Conservation (phyloP, 2,329 filamentous ascomycete genomes). For the Phialemonium atrogriseum region DNA sequence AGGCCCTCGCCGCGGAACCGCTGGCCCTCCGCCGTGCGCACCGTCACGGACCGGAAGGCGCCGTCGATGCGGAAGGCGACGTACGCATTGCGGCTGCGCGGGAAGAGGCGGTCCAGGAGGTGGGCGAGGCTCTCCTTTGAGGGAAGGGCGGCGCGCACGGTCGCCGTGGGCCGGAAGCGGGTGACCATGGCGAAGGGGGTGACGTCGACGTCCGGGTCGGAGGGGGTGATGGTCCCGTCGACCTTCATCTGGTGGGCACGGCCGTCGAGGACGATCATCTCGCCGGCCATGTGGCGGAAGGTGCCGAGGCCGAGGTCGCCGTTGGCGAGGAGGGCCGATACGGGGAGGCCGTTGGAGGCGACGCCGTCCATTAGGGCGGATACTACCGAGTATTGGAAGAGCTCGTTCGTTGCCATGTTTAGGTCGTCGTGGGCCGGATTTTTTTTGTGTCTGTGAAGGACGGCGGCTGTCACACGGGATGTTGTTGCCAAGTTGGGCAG, state of each 20-base stretch:
- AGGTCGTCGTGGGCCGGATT: too few species aligned
- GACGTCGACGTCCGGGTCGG: slow-evolving; percentile 12
- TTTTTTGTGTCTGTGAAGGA: too few species aligned
- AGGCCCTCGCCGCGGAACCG: slow-evolving; percentile 17
- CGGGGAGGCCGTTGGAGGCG: slow-evolving; percentile 20
- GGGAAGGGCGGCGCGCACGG: slow-evolving; percentile 10
- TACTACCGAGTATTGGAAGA: slow-evolving; percentile 26
- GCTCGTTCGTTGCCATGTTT: slow-evolving; percentile 22
- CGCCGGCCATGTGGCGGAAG: slow-evolving; percentile 23
- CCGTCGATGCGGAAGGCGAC: slow-evolving; percentile 21
- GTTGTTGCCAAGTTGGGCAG: too few species aligned
- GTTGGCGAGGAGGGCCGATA: slow-evolving; percentile 18
- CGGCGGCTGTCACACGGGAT: too few species aligned
- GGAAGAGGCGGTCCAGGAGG: slow-evolving; percentile 15
- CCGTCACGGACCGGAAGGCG: slow-evolving; percentile 17
- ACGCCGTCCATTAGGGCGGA: slow-evolving; percentile 26
- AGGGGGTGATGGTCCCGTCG: slow-evolving; percentile 19
- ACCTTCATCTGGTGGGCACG: slow-evolving; percentile 25
- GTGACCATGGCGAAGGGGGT: slow-evolving; percentile 26
- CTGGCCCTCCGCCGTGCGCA: slow-evolving; percentile 24
- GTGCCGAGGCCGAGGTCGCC: slow-evolving; percentile 27
- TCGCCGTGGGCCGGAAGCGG: slow-evolving; percentile 17
- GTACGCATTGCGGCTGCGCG: slow-evolving; percentile 19
- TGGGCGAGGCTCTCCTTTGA: slow-evolving; percentile 18
- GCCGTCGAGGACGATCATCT: slow-evolving; percentile 26